Conservation (phyloP, 1,284 basidiomycete species). For the Meripilus lineatus region DNA sequence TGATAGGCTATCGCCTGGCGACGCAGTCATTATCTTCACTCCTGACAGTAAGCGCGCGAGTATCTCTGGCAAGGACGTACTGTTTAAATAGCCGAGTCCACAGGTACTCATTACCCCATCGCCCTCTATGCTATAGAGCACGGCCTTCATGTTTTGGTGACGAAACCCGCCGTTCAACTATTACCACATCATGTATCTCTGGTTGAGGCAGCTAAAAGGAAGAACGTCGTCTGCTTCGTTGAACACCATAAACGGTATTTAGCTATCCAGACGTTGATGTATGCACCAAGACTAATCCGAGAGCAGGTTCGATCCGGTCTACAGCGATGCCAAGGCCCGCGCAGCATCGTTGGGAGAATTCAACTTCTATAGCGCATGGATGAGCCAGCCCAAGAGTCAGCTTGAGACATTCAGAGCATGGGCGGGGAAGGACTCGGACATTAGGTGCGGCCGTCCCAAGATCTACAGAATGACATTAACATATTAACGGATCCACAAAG, state of each 20-base stretch:
- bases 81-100: background rate
- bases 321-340: slow-evolving; percentile 82
- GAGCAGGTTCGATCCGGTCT: slow-evolving; percentile 86
- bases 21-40: slow-evolving; percentile 86
- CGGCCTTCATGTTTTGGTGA: slow-evolving; percentile 84
- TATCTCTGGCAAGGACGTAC: background rate
- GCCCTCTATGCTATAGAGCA: slow-evolving; percentile 81
- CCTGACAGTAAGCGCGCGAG: slow-evolving; percentile 61
- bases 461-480: background rate
- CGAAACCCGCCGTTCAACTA: slow-evolving; percentile 88
- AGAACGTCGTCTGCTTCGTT: slow-evolving; percentile 86
- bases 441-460: slow-evolving; percentile 44
- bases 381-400: slow-evolving; percentile 95
- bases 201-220: slow-evolving; percentile 67
- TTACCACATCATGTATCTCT: slow-evolving; percentile 80
- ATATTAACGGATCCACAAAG: slow-evolving; percentile 39
- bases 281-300: no score
- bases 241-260: slow-evolving; percentile 79
- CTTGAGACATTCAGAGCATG: slow-evolving; percentile 91
- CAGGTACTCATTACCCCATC: slow-evolving; percentile 84
- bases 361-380: slow-evolving; percentile 89
- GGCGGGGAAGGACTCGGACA: slow-evolving; percentile 92
- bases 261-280: background rate
- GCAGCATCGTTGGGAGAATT: slow-evolving; percentile 82
- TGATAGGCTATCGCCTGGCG: slow-evolving; percentile 70